These are phyloP conservation scores for Hirsutella thompsonii DNA, from an alignment of 2,329 filamentous ascomycete species.

Conservation along the genomic window DNA sequence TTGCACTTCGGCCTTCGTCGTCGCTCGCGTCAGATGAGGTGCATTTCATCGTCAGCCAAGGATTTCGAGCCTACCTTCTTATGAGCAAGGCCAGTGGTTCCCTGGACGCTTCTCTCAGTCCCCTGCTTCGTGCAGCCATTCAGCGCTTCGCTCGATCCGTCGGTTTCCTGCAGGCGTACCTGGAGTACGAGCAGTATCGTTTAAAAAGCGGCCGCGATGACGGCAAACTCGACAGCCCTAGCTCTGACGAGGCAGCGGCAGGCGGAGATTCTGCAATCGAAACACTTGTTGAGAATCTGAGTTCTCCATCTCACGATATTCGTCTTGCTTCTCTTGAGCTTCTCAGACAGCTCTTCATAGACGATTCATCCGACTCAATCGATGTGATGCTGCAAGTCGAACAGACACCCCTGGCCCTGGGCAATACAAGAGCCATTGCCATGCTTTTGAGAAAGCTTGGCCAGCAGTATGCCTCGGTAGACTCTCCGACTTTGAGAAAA, in stretches of 20 bases:
- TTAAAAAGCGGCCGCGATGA: conserved; percentile 4
- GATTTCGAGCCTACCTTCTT: conserved; percentile 59
- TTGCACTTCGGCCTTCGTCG: conserved; percentile 49
- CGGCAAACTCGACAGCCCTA: conserved; percentile 15
- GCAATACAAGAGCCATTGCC: conserved; percentile 63
- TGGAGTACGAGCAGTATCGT: conserved; percentile 38
- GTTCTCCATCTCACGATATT: conserved; percentile 61
- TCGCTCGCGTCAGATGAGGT: conserved; percentile 47
- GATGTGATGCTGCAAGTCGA: conserved; percentile 64
- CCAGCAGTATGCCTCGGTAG: conserved; percentile 45
- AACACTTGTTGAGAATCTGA: conserved; percentile 60
- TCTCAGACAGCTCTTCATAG: conserved; percentile 40
- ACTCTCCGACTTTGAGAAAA: conserved; percentile 51
- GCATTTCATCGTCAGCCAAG: conserved; percentile 63
- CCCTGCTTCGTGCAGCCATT: conserved; percentile 52
- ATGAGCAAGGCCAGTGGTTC: conserved; percentile 47
- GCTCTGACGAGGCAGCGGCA: conserved; percentile 27
- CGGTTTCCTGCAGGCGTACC: conserved; percentile 52
- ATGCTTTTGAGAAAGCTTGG: conserved; percentile 77
- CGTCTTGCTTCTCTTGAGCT: conserved; percentile 62
- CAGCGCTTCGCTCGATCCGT: conserved; percentile 51
- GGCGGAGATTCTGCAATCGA: conserved; percentile 49
- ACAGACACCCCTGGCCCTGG: conserved; percentile 61
- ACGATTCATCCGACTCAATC: conserved; percentile 13
- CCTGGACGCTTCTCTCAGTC: conserved; percentile 48